phyloP scores from a whole-genome alignment of 441 rosid genomes.

The Arabidopsis lyrata region DNA sequence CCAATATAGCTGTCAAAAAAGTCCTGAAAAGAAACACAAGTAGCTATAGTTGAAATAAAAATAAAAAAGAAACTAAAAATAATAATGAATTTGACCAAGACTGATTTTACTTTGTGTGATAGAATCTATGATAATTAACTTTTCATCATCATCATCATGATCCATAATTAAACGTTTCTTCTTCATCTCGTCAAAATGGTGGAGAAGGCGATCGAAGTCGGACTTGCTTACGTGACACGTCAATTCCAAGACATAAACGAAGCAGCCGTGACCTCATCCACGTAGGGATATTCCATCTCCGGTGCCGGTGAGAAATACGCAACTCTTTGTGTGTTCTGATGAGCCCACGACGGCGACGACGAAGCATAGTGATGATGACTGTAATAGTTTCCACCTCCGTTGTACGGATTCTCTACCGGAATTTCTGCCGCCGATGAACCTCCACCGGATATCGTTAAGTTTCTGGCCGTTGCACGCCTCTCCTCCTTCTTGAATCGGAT shows the following conservation, averaged over 20 bases:
- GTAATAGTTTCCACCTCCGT: slow-evolving; percentile 45
- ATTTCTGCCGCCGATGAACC: slow-evolving; percentile 46
- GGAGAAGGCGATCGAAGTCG: slow-evolving; percentile 27
- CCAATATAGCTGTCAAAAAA: slow-evolving; percentile 42
- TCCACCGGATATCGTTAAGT: slow-evolving; percentile 50
- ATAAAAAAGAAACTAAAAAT: slow-evolving; percentile 15
- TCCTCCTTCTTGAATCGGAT: slow-evolving; percentile 99
- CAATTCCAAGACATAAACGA: slow-evolving; percentile 94
- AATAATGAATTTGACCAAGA: slow-evolving; percentile 44
- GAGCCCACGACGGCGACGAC: slow-evolving; percentile 58
- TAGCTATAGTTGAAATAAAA: slow-evolving; percentile 32
- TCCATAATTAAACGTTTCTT: slow-evolving; percentile 30
- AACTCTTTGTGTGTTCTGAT: slow-evolving; percentile 58
- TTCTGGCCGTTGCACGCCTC: slow-evolving; percentile 82
- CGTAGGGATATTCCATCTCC: slow-evolving; percentile 71
- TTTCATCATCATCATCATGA: slow-evolving; percentile 27
- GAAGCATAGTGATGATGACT: slow-evolving; percentile 38
- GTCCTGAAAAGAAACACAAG: slow-evolving; percentile 42
- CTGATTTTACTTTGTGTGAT: slow-evolving; percentile 35
- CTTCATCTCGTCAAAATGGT: slow-evolving; percentile 43
- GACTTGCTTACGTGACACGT: slow-evolving; percentile 61
- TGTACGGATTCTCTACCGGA: slow-evolving; percentile 56
- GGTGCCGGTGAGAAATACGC: slow-evolving; percentile 63
- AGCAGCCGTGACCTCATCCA: slow-evolving; percentile 64
- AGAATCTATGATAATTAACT: slow-evolving; percentile 27